phyloP scores from a whole-genome alignment of 139 green algal genomes.

The Tetraselmis striata region DNA sequence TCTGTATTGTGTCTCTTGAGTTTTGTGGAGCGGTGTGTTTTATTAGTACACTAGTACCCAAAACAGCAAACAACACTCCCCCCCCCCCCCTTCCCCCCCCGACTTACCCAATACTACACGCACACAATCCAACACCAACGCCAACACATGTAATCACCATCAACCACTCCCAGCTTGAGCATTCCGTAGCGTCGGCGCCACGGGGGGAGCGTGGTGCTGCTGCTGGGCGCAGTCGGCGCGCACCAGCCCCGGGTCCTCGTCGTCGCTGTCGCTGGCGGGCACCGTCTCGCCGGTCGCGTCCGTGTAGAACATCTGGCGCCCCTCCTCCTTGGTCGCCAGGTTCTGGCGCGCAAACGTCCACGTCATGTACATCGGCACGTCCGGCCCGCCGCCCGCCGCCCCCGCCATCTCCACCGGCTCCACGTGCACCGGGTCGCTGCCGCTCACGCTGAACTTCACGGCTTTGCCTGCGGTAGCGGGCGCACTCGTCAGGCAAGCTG shows the following conservation, averaged over 20 bases:
- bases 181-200: too few relatives aligned
- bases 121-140: too few relatives aligned
- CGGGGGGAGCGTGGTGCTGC: too few relatives aligned
- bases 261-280: conserved; percentile 44
- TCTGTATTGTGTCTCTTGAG: too few relatives aligned
- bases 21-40: too few relatives aligned
- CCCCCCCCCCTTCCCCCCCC: background rate
- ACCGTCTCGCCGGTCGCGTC: conserved; percentile 45
- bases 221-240: too few relatives aligned
- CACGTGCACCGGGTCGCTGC: background rate
- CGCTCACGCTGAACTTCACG: background rate
- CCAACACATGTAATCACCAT: too few relatives aligned
- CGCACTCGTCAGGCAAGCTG: too few relatives aligned
- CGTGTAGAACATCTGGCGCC: conserved; percentile 61
- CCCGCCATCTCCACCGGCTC: background rate
- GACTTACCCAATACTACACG: too few relatives aligned
- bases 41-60: too few relatives aligned
- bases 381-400: too few relatives aligned
- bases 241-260: conserved; percentile 25
- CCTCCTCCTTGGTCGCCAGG: conserved; percentile 19
- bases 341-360: background rate
- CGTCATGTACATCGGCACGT: background rate
- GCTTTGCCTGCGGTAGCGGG: background rate
- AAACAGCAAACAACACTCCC: background rate
- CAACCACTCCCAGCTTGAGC: too few relatives aligned